phyloP scores from a whole-genome alignment of 495 filamentous ascomycete species.

The Tuber brumale region DNA sequence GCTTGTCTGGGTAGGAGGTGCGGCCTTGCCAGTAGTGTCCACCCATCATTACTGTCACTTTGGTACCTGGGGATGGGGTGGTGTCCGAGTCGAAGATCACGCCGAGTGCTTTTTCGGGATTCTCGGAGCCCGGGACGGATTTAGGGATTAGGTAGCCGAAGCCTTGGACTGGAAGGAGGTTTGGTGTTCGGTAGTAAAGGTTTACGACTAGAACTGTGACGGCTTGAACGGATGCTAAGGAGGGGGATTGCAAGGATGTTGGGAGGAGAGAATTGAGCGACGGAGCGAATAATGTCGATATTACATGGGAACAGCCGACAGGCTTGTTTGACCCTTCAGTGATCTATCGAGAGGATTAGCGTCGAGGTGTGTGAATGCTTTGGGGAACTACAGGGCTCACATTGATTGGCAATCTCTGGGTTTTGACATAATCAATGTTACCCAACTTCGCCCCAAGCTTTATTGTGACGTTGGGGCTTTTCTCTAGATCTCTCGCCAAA shows the following conservation, averaged over 20 bases:
- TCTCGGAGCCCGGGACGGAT: slow-evolving; percentile 60
- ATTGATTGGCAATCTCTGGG: slow-evolving; percentile 19
- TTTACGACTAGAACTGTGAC: slow-evolving; percentile 89
- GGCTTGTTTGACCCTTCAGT: slow-evolving; percentile 10
- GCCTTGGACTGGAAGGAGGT: slow-evolving; percentile 59
- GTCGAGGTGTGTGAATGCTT: neutral
- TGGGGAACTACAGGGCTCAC: slow-evolving; percentile 10
- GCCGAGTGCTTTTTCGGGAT: slow-evolving; percentile 78
- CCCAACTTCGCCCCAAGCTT: slow-evolving; percentile 46
- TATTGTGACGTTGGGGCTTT: slow-evolving; percentile 52
- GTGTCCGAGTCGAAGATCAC: slow-evolving; percentile 84
- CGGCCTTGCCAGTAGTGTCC: slow-evolving; percentile 81
- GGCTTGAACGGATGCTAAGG: slow-evolving; percentile 53
- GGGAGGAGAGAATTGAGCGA: slow-evolving; percentile 45
- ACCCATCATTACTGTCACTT: slow-evolving; percentile 90
- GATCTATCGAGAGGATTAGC: slow-evolving; percentile 17
- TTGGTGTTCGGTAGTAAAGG: slow-evolving; percentile 65
- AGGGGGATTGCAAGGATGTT: slow-evolving; percentile 18
- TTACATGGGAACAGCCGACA: slow-evolving; percentile 54
- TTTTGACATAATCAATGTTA: slow-evolving; percentile 12
- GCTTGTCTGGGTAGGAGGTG: slow-evolving; percentile 48
- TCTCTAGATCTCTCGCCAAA: slow-evolving; percentile 47
- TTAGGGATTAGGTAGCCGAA: slow-evolving; percentile 88
- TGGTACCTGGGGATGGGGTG: slow-evolving; percentile 56
- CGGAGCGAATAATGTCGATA: slow-evolving; percentile 62